Base-by-base conservation (phyloP, 2,329 filamentous ascomycete genomes). In the Claviceps sp. region DNA sequence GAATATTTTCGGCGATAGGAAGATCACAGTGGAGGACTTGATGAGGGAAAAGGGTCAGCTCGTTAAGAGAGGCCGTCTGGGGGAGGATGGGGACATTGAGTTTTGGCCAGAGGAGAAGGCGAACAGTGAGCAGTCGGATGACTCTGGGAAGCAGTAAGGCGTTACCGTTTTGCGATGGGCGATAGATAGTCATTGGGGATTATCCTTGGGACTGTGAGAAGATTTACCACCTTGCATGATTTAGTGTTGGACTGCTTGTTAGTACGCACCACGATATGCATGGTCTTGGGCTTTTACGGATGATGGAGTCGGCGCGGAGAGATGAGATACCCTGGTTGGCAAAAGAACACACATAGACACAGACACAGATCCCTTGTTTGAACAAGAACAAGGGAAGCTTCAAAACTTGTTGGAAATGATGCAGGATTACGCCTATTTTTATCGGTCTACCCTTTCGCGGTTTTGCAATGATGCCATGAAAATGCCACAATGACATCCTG, bases 31-130 rank as follows among this genome's bases (percentile, higher is more conserved):
- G 34, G 86, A 94, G 66, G 84, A 91, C 55, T 68, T 97, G 48
- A 78, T 93, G 71, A 72, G 75, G 53, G 82, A 88, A 57, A 85
- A 85, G 62, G 91, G 90, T 5, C 77, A 82, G 57, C 68, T 86
- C 1, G 77, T 91, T 54, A 86, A 84, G 72, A 79, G 79, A 54
- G 85, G 87, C 17, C 79, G 77, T 29, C 63, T 90, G 36, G 80
- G 85, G 49, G 79, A 82, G 57, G 83, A 90, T 58, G 88, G 88
- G n/a, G 86, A 95, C 64, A 71, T 96, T 47, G 91, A 97, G 66
- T 93, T 96, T 59, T 95, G 89, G 85, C 84, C 86, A 34, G 87
- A 95, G 57, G 80, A 82, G 16, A 69, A 50, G 47, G 54, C 64
- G 2, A 69, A 50, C 46, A 55, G 64, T 26, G 26, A 26, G 20